phyloP scores from a whole-genome alignment of 2,329 filamentous ascomycete genomes.

The Alternaria sp. region DNA sequence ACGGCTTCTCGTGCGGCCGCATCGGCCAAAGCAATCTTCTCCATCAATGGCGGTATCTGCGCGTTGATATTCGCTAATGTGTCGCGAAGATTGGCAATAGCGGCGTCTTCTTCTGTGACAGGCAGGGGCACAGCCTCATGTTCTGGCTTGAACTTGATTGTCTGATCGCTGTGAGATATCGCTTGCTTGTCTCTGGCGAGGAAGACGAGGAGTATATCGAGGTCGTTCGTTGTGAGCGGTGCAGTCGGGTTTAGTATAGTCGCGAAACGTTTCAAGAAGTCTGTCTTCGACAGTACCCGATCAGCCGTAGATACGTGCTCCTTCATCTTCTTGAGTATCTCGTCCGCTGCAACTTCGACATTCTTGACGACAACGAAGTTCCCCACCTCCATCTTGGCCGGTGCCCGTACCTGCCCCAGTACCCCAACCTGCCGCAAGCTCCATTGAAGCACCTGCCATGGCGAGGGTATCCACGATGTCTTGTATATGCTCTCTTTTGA shows the following conservation, averaged over 20 bases:
- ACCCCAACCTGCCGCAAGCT: constrained; percentile 71
- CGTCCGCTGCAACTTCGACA: constrained; percentile 61
- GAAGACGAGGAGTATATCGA: constrained; percentile 70
- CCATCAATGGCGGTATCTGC: constrained; percentile 70
- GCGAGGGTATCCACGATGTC: constrained; percentile 70
- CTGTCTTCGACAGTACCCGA: constrained; percentile 42
- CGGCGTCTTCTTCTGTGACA: constrained; percentile 79
- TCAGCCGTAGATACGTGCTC: constrained; percentile 43
- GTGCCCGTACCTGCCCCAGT: constrained; percentile 53
- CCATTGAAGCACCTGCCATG: constrained; percentile 78
- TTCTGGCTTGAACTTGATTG: constrained; percentile 70
- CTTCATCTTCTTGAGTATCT: constrained; percentile 47
- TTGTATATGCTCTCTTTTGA: constrained; percentile 74
- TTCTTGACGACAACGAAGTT: constrained; percentile 71
- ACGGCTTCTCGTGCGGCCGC: constrained; percentile 72
- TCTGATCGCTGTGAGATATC: constrained; percentile 78
- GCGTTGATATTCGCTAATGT: constrained; percentile 71
- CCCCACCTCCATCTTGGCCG: constrained; percentile 65
- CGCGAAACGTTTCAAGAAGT: constrained; percentile 44
- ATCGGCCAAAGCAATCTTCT: constrained; percentile 58
- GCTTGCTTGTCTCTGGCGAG: constrained; percentile 68
- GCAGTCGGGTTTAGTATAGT: constrained; percentile 32
- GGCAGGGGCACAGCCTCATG: constrained; percentile 51
- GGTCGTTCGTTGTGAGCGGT: constrained; percentile 62
- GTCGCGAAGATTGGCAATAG: constrained; percentile 79